Evolutionary conservation across 2,329 filamentous ascomycete genomes (phyloP).

Genomic region (Trichoderma atrobrunneum): DNA sequence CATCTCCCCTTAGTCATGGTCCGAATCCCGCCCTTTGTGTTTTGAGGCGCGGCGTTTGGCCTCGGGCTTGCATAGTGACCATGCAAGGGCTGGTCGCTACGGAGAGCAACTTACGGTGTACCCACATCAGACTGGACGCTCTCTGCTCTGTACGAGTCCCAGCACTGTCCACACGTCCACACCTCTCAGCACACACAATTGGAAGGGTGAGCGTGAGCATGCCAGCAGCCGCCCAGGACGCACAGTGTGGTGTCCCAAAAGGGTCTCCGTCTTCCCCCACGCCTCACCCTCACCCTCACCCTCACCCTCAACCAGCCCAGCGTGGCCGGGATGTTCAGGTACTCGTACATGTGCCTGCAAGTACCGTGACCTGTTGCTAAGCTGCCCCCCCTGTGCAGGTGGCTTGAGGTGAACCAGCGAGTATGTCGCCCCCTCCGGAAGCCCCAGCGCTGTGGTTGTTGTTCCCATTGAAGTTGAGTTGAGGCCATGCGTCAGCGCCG

Average conservation of each 20-base stretch:
- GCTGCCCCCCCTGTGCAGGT: constrained; percentile 7
- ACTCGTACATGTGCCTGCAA: background rate
- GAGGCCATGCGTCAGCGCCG: constrained; percentile 15
- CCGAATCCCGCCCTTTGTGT: constrained; percentile 2
- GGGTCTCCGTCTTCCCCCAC: constrained; percentile 6
- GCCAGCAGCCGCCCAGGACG: constrained; percentile 12
- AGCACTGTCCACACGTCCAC: background rate
- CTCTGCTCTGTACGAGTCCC: background rate
- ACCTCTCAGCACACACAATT: background rate
- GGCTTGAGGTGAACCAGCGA: constrained; percentile 11
- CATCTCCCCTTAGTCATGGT: constrained; percentile 10
- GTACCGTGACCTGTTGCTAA: constrained; percentile 5
- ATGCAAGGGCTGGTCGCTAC: constrained; percentile 15
- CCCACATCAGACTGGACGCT: background rate
- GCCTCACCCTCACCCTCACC: background rate
- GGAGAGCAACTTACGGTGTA: constrained; percentile 9
- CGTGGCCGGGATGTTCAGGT: background rate
- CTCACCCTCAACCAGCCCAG: background rate
- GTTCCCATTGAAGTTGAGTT: background rate
- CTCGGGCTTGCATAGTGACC: background rate
- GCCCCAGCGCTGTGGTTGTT: constrained; percentile 12
- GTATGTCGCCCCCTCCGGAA: constrained; percentile 7
- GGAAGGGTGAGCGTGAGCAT: constrained; percentile 1
- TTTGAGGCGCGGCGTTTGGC: constrained; percentile 1
- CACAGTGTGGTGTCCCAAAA: constrained; percentile 15